These are phyloP conservation scores for Periglandula ipomoeae DNA, from an alignment of 2,329 filamentous ascomycete genomes.

Conservation along the genomic window DNA sequence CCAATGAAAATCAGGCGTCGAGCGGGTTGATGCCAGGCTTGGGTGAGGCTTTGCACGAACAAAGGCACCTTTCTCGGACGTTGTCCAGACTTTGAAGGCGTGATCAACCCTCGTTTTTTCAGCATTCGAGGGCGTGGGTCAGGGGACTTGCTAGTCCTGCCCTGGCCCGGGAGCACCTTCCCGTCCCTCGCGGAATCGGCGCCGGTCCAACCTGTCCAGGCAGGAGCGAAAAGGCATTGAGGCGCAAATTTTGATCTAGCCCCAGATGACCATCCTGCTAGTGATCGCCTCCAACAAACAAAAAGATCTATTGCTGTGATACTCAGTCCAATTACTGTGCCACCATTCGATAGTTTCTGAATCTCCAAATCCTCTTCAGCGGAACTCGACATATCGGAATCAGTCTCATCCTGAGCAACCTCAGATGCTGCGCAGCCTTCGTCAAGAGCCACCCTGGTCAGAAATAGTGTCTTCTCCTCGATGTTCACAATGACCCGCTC, in stretches of 20 bases:
- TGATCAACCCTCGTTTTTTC: background rate
- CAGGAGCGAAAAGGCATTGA: background rate
- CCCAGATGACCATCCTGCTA: background rate
- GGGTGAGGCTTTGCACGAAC: background rate
- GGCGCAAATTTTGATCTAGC: background rate
- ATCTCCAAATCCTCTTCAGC: no score
- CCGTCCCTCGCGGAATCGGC: no score
- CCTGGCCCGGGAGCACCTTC: background rate
- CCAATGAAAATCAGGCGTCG: background rate
- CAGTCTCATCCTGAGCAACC: no score
- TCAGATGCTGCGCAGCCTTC: background rate
- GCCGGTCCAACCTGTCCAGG: no score
- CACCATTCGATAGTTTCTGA: background rate
- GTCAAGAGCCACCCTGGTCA: no score
- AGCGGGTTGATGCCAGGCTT: background rate
- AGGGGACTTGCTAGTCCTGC: background rate
- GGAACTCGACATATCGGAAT: no score
- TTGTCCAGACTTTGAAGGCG: background rate
- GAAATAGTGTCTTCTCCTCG: background rate
- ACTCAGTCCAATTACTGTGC: background rate
- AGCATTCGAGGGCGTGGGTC: background rate
- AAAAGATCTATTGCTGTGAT: no score
- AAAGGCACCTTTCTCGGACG: background rate
- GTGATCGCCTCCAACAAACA: no score
- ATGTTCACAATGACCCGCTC: no score